Conservation (phyloP, 164 flowering plant genomes). For the Liquidambar formosana region DNA sequence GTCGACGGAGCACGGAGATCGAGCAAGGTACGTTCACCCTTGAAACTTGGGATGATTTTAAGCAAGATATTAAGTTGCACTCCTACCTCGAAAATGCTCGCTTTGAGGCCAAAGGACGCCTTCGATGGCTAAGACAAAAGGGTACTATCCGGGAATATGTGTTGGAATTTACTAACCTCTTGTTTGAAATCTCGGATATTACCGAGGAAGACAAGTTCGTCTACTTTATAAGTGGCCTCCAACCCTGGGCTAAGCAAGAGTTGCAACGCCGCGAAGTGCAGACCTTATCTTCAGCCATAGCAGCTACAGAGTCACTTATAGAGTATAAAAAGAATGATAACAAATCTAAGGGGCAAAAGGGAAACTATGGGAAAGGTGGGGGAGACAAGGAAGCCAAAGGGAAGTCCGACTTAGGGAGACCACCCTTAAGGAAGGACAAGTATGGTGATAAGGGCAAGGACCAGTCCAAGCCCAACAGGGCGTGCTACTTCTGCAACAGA, state of each 20-base stretch:
- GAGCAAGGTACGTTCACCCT: not conserved
- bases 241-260: not conserved
- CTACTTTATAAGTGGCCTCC: not conserved
- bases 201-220: not conserved
- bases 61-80: not conserved
- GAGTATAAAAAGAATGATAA: not conserved
- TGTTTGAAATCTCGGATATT: not conserved
- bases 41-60: constrained; percentile 1
- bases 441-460: not conserved
- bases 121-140: not conserved
- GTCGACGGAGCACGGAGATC: not conserved
- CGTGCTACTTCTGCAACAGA: not conserved
- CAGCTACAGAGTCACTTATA: not conserved
- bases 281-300: not conserved
- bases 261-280: not conserved
- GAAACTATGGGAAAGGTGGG: not conserved
- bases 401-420: no score
- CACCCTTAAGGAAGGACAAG: not conserved
- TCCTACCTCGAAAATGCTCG: not conserved
- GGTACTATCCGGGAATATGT: constrained; percentile 3
- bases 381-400: not conserved
- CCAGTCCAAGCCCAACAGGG: not conserved
- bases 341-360: not conserved
- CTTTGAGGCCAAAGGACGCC: not conserved
- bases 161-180: not conserved